phyloP scores from a whole-genome alignment of 768 basidiomycete species.

The Termitomyces sp. region DNA sequence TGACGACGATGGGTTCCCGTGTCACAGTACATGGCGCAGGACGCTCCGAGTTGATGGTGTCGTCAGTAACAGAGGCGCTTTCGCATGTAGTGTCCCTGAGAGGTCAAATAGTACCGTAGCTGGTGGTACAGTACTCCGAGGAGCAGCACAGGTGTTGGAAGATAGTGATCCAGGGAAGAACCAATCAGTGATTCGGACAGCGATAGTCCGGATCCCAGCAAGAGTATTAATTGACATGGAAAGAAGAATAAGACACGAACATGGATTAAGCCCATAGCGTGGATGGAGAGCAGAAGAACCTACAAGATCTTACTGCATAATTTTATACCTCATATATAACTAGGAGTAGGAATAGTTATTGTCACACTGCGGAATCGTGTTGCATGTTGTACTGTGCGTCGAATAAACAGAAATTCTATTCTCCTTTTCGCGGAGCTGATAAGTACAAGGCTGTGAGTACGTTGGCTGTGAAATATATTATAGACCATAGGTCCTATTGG shows the following conservation, averaged over 20 bases:
- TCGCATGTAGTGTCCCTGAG: conserved; percentile 68
- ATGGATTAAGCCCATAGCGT: conserved; percentile 15
- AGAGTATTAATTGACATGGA: too few relatives aligned
- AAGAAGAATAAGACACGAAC: too few relatives aligned
- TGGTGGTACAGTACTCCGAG: conserved; percentile 36
- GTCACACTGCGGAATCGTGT: background rate
- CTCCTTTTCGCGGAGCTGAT: background rate
- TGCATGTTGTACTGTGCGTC: too few relatives aligned
- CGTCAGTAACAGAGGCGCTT: conserved; percentile 52
- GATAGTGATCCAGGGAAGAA: too few relatives aligned
- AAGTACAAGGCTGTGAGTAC: background rate
- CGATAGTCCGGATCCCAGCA: too few relatives aligned
- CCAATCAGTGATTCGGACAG: too few relatives aligned
- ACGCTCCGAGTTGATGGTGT: conserved; percentile 53
- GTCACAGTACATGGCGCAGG: conserved; percentile 46
- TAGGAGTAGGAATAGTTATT: background rate
- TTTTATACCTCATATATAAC: background rate
- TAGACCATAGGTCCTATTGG: background rate
- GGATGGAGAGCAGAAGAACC: conserved; percentile 28
- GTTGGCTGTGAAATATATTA: background rate
- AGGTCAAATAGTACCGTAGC: conserved; percentile 82
- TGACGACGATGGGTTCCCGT: conserved; percentile 31
- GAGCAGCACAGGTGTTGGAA: too few relatives aligned
- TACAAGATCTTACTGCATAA: background rate
- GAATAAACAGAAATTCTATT: background rate